phyloP scores from a whole-genome alignment of 805 yeast species.

The Yarrowia osloensis region DNA sequence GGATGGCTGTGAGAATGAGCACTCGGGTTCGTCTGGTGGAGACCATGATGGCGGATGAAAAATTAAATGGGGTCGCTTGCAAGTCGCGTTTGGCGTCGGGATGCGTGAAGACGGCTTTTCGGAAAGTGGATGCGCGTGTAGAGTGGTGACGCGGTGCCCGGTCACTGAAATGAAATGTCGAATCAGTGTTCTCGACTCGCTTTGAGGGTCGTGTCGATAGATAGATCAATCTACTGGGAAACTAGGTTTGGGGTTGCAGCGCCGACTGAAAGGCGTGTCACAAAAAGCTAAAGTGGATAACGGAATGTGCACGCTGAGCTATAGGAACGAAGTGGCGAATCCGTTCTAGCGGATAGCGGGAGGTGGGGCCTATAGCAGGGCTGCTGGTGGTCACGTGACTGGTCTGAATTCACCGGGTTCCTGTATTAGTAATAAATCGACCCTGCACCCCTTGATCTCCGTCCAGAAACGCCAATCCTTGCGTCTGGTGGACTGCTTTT shows the following conservation, averaged over 20 bases:
- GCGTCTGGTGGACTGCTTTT: too few relatives aligned
- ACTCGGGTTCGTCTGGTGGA: constrained; percentile 46
- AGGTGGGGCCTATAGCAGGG: too few relatives aligned
- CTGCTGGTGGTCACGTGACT: too few relatives aligned
- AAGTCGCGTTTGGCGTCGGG: neutral
- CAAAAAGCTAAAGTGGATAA: neutral
- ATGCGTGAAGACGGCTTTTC: neutral
- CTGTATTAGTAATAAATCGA: too few relatives aligned
- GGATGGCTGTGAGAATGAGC: constrained; percentile 48
- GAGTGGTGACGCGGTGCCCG: neutral
- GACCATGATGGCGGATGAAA: constrained; percentile 33
- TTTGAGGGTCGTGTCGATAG: constrained; percentile 8
- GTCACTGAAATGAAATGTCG: neutral
- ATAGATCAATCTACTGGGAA: constrained; percentile 1
- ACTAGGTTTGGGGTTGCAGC: constrained; percentile 9
- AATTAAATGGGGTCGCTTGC: neutral
- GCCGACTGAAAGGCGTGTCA: constrained; percentile 1
- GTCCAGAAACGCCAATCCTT: too few relatives aligned
- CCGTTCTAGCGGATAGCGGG: neutral
- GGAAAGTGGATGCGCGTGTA: neutral
- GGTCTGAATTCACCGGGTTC: too few relatives aligned
- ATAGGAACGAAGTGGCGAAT: neutral
- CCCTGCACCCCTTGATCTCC: too few relatives aligned
- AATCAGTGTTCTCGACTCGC: neutral
- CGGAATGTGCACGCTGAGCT: neutral